Evolutionary conservation across 768 basidiomycete species (phyloP).

Genomic region (Phallus indusiatus): DNA sequence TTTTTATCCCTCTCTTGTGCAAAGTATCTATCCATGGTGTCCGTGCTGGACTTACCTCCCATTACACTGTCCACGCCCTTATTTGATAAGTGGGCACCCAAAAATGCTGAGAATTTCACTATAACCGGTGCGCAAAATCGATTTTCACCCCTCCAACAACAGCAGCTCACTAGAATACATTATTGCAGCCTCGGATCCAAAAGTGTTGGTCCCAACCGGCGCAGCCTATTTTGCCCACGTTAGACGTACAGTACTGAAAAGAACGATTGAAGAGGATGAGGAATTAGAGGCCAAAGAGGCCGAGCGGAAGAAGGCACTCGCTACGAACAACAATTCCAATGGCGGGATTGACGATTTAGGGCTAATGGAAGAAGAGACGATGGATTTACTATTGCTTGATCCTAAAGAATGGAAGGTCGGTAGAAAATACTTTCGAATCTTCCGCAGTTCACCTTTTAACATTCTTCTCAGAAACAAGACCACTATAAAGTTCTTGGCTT

Average conservation of each 20-base stretch:
- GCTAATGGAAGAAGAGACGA: conserved; percentile 75
- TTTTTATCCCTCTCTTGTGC: conserved; percentile 2
- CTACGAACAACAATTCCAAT: conserved; percentile 35
- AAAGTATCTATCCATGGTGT: conserved; percentile 8
- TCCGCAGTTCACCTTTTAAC: not conserved
- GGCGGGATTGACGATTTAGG: conserved; percentile 76
- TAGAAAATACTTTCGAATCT: not conserved
- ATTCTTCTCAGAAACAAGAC: conserved; percentile 75
- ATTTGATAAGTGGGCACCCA: conserved; percentile 30
- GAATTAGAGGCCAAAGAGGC: conserved; percentile 46
- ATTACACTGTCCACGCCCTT: conserved; percentile 33
- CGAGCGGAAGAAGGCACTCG: conserved; percentile 34
- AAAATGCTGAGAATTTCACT: conserved; percentile 25
- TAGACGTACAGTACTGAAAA: conserved; percentile 60
- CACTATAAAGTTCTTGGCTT: conserved; percentile 96
- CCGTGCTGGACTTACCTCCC: conserved; percentile 28
- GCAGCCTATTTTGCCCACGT: conserved; percentile 81
- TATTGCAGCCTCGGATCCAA: conserved; percentile 29
- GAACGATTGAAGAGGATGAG: conserved; percentile 82
- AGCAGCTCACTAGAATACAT: conserved; percentile 8
- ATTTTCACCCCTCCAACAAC: conserved; percentile 9
- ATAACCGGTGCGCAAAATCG: conserved; percentile 22
- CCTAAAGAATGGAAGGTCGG: conserved; percentile 97
- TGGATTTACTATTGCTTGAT: conserved; percentile 64
- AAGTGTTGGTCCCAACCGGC: conserved; percentile 73